phyloP scores from a whole-genome alignment of 2,329 filamentous ascomycete genomes.

The Penicillium brevicompactum region DNA sequence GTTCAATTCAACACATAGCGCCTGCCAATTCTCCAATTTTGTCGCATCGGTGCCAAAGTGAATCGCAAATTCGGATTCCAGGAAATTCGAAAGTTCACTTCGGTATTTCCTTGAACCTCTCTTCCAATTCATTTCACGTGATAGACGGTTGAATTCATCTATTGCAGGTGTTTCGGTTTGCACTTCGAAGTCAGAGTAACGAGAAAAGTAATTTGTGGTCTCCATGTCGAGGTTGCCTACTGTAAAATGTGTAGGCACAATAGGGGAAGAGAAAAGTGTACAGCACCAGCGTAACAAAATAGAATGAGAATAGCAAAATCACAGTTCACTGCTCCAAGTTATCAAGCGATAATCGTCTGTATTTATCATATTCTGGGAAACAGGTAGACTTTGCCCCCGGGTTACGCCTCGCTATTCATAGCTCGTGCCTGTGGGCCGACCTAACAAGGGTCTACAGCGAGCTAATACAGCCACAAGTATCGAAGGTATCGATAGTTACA shows the following conservation, averaged over 20 bases:
- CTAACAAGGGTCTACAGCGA: background rate
- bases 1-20: background rate
- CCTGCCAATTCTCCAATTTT: constrained; percentile 1
- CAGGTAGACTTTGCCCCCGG: background rate
- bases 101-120: background rate
- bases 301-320: background rate
- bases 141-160: background rate
- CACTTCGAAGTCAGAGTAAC: background rate
- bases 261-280: background rate
- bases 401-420: background rate
- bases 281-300: background rate
- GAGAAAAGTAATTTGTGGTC: background rate
- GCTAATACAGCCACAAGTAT: background rate
- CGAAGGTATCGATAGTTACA: background rate
- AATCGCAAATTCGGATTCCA: background rate
- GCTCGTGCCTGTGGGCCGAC: background rate
- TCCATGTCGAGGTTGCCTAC: background rate
- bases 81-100: background rate
- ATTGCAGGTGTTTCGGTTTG: background rate
- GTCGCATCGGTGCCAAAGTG: constrained; percentile 1
- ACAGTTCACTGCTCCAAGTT: background rate
- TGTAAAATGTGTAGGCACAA: background rate
- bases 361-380: background rate
- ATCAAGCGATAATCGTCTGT: background rate
- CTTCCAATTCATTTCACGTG: background rate